phyloP scores from a whole-genome alignment of 2,329 filamentous ascomycete species.

The Fonsecaea pedrosoi region DNA sequence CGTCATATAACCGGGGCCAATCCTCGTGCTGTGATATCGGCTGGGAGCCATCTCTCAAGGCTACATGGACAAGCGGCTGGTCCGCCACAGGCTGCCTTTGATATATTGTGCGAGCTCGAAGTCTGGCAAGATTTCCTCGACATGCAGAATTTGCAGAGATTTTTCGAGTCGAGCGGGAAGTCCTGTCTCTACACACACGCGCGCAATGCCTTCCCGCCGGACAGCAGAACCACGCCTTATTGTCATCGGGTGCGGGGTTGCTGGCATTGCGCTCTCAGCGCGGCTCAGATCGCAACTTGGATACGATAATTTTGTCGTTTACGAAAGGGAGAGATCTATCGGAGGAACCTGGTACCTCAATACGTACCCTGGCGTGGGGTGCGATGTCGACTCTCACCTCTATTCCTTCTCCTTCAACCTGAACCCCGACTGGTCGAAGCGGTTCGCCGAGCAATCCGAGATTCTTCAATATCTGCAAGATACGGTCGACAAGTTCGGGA shows the following conservation, averaged over 20 bases:
- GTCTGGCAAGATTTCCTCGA: background rate
- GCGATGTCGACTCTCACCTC: constrained; percentile 54
- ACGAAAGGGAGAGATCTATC: constrained; percentile 17
- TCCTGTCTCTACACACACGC: background rate
- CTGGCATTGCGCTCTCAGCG: constrained; percentile 25
- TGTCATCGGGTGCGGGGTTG: constrained; percentile 26
- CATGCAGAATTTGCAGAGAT: background rate
- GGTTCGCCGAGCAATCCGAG: constrained; percentile 57
- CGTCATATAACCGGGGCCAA: constrained; percentile 8
- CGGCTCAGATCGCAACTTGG: constrained; percentile 9
- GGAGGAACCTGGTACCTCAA: constrained; percentile 31
- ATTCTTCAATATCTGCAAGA: constrained; percentile 55
- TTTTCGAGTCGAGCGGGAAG: background rate
- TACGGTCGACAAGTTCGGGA: constrained; percentile 45
- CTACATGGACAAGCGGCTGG: constrained; percentile 8
- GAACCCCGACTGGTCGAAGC: constrained; percentile 58
- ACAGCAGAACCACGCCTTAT: constrained; percentile 24
- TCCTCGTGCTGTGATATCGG: background rate
- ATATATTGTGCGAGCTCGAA: constrained; percentile 12
- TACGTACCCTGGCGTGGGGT: constrained; percentile 27
- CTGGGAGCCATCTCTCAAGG: constrained; percentile 9
- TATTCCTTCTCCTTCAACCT: constrained; percentile 64
- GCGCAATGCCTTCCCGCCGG: constrained; percentile 13
- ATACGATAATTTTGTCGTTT: constrained; percentile 21
- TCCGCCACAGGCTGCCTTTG: background rate